phyloP scores from a whole-genome alignment of 306 rosid species.

The Comarum palustre region DNA sequence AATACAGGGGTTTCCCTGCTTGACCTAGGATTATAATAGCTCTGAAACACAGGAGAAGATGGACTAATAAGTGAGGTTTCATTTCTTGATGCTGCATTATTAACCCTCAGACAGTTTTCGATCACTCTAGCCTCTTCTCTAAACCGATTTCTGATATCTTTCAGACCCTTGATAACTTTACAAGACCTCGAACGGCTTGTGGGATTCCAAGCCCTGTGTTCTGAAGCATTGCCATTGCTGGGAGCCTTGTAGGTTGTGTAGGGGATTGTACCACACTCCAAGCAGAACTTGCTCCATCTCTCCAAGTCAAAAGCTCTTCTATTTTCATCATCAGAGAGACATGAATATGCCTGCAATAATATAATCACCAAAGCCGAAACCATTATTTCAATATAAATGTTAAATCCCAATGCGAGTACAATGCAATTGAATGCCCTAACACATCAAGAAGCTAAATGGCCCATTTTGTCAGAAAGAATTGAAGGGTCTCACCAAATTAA shows the following conservation, averaged over 20 bases:
- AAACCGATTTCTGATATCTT: constrained; percentile 58
- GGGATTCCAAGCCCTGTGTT: constrained; percentile 31
- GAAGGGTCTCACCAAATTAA: constrained; percentile 7
- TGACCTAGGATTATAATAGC: constrained; percentile 22
- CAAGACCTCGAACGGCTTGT: constrained; percentile 38
- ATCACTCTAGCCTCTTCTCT: constrained; percentile 80
- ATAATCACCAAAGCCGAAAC: not conserved
- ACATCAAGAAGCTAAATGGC: constrained; percentile 18
- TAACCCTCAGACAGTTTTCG: constrained; percentile 60
- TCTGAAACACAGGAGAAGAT: constrained; percentile 22
- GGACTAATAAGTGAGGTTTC: constrained; percentile 48
- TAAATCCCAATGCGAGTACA: not conserved
- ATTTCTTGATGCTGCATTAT: constrained; percentile 37
- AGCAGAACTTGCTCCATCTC: constrained; percentile 60
- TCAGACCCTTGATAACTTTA: constrained; percentile 42
- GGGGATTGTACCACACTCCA: constrained; percentile 66
- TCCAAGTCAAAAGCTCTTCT: constrained; percentile 64
- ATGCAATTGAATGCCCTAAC: constrained; percentile 15
- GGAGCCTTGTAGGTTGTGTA: constrained; percentile 27
- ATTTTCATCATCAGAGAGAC: constrained; percentile 56
- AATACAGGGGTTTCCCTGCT: constrained; percentile 69
- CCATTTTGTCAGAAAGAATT: constrained; percentile 4
- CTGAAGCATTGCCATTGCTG: constrained; percentile 33
- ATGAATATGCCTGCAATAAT: constrained; percentile 59
- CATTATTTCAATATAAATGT: not conserved